Evolutionary conservation across 2,329 filamentous ascomycete genomes (phyloP), one percentile per base, ranked within the genome.

Genomic region (Ceratocystis albifundus): DNA sequence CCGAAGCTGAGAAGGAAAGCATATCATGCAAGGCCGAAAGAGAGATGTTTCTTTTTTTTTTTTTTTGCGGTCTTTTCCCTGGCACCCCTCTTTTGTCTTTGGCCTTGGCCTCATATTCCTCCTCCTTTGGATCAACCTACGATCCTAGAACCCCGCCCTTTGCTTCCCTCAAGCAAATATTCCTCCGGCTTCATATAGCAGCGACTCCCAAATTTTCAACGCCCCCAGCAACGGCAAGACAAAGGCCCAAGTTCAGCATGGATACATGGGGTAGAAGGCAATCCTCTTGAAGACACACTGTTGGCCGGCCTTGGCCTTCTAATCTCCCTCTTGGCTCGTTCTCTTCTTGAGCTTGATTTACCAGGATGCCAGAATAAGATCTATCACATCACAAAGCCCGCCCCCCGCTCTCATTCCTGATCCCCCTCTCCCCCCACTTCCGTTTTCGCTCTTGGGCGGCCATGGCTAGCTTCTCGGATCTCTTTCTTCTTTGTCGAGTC

Each of bases 241-340:
- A 57, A 57, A 57, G 53, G 4, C 10, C 53, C 22, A 57, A 57
- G 53, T 28, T 10, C 12, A 28, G 32, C 53, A 57, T 57, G 53
- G 53, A 57, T 57, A n/a, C 17, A 30, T 57, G 53, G 28, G 53
- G 20, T 41, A 41, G 36, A 1, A 12, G 36, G 36, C 1, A 15
- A 41, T 41, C 36, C 36, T 41, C 36, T 41, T 41, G 36, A 41
- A 41, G 36, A 15, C 36, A 41, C 36, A 15, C 15, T 22, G 53
- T 57, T 57, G 53, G 30, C 25, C 53, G 15, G 30, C 53, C 53
- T 57, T 57, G 53, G 53, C 10, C 53, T 57, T n/a, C 12, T 57
- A 25, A 57, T 57, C 10, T 57, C 53, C 30, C 53, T 57, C 53
- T 57, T 57, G 22, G 53, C 53, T 57, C 28, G 53, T 57, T 57